These are phyloP conservation scores for Pyrenophora graminea DNA, from an alignment of 2,329 filamentous ascomycete genomes.

Conservation along the genomic window DNA sequence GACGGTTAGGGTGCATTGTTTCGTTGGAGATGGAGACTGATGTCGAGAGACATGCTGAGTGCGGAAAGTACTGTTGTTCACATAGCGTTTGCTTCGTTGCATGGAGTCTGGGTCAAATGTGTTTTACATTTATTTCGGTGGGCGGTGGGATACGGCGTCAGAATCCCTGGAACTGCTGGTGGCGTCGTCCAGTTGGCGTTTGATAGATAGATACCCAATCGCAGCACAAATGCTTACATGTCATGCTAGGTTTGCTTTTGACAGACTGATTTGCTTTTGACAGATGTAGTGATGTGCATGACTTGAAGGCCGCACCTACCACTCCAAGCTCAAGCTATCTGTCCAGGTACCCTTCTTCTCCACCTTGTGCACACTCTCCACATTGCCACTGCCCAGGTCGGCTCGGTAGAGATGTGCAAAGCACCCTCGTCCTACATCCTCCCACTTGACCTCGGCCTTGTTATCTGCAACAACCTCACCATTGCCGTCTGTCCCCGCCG, in stretches of 20 bases:
- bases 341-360: constrained; percentile 56
- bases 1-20: constrained; percentile 71
- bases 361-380: constrained; percentile 56
- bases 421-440: constrained; percentile 51
- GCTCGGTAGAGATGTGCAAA: constrained; percentile 64
- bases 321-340: constrained; percentile 39
- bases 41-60: not conserved
- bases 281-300: too few relatives aligned
- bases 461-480: constrained; percentile 26
- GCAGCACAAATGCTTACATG: too few relatives aligned
- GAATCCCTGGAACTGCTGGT: too few relatives aligned
- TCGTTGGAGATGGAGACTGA: constrained; percentile 15
- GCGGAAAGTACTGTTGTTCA: not conserved
- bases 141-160: not conserved
- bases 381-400: constrained; percentile 59
- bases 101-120: too few relatives aligned
- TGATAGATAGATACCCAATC: too few relatives aligned
- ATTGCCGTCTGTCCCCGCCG: constrained; percentile 38
- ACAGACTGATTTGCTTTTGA: too few relatives aligned
- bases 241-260: too few relatives aligned
- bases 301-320: constrained; percentile 27
- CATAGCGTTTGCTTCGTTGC: too few relatives aligned
- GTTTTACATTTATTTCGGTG: not conserved
- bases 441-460: constrained; percentile 57
- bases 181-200: too few relatives aligned